Conservation (phyloP, 768 basidiomycete genomes). For the Mycena indigotica region DNA sequence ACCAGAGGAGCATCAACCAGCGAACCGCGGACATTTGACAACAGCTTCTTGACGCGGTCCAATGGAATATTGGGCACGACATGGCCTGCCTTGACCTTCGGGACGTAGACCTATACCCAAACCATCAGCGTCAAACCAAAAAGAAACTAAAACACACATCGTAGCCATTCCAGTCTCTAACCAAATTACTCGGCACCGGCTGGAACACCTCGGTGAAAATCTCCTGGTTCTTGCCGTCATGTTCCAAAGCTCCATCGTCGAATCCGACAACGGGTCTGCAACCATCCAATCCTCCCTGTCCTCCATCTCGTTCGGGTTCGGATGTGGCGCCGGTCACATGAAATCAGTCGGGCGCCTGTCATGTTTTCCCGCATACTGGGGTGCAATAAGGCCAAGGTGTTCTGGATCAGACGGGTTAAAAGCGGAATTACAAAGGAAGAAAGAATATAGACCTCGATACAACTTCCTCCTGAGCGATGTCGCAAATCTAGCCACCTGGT, state of each 20-base stretch:
- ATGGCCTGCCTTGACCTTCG: conserved; percentile 80
- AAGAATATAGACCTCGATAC: conserved; percentile 61
- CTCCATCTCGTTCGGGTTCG: conserved; percentile 66
- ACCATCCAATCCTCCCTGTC: conserved; percentile 63
- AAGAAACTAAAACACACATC: too few relatives aligned
- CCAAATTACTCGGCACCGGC: conserved; percentile 82
- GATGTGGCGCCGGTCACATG: conserved; percentile 80
- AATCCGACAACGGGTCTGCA: conserved; percentile 73
- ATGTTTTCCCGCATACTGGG: conserved; percentile 54
- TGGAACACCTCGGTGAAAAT: conserved; percentile 86
- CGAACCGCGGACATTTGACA: conserved; percentile 69
- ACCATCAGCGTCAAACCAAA: conserved; percentile 11
- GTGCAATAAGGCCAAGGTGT: conserved; percentile 82
- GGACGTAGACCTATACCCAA: conserved; percentile 60
- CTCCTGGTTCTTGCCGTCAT: conserved; percentile 82
- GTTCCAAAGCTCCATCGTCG: conserved; percentile 60
- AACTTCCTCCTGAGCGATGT: conserved; percentile 80
- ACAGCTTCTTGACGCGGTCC: conserved; percentile 71
- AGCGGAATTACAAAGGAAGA: conserved; percentile 5
- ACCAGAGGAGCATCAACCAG: conserved; percentile 78
- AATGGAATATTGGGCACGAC: conserved; percentile 69
- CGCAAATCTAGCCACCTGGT: conserved; percentile 78
- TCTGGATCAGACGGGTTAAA: conserved; percentile 49
- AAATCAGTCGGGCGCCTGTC: conserved; percentile 49
- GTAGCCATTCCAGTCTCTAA: conserved; percentile 78